These are phyloP conservation scores for Quambalaria eucalypti DNA, from an alignment of 1,284 basidiomycete species.

Conservation along the genomic window DNA sequence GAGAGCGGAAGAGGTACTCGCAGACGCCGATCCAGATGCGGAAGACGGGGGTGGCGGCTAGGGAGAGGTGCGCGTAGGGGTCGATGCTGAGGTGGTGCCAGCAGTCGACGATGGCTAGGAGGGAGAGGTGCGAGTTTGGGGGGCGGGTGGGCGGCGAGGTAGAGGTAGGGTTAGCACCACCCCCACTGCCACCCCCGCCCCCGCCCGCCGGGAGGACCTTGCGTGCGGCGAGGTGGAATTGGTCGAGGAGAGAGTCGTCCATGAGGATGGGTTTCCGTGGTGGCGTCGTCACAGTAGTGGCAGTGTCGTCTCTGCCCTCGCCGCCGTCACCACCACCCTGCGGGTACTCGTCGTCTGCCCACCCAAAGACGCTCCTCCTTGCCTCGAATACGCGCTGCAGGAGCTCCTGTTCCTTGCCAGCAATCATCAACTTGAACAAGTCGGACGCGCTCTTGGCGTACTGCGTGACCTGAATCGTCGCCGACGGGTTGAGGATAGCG, in stretches of 20 bases:
- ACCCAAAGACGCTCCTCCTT: constrained; percentile 68
- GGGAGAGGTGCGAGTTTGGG: constrained; percentile 82
- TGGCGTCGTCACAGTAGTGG: constrained; percentile 1
- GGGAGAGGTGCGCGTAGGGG: constrained; percentile 80
- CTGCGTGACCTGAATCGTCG: constrained; percentile 73
- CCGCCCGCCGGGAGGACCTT: constrained; percentile 21
- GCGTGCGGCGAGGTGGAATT: constrained; percentile 68
- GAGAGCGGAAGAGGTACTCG: constrained; percentile 80
- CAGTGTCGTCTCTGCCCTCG: not conserved
- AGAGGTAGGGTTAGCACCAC: not conserved
- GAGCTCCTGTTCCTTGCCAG: constrained; percentile 58
- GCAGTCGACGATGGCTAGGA: constrained; percentile 98
- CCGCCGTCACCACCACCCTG: constrained; percentile 13
- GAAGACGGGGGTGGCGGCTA: constrained; percentile 93
- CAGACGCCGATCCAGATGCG: constrained; percentile 94
- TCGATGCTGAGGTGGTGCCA: constrained; percentile 82
- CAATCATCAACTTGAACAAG: constrained; percentile 91
- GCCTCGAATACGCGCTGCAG: constrained; percentile 64
- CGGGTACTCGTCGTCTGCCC: constrained; percentile 27
- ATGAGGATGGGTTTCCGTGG: constrained; percentile 65
- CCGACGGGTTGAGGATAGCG: constrained; percentile 90
- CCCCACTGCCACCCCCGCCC: not conserved
- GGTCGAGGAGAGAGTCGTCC: constrained; percentile 75
- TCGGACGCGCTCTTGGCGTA: constrained; percentile 76
- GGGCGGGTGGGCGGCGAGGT: constrained; percentile 11